Evolutionary conservation across 805 yeast genomes (phyloP), one percentile per base, ranked within the genome.

Genomic region (Hemisphaericaspora nanyangensis): DNA sequence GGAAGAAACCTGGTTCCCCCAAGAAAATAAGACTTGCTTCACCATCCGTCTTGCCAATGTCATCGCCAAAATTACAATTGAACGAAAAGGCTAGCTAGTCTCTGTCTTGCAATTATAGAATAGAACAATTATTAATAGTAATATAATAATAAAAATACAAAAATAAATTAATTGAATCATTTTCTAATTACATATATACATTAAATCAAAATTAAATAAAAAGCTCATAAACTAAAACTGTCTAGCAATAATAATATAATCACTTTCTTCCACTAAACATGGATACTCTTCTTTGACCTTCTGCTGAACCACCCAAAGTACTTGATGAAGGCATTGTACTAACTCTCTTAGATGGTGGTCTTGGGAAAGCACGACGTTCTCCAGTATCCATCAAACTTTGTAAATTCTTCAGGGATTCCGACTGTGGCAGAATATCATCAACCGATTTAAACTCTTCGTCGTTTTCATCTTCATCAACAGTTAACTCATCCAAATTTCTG

Each of bases 401-500:
- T 17, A 41, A 39, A 10, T 45, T 47, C 20, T 46, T 44, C 18
- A 39, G 41, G 4, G 43, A 37, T 13, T 51, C 33, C 8, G 46
- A 48, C 11, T 37, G 41, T 5, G 46, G 46, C 17, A 47, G 51
- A 13, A 44, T 48, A 25, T 48, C 52, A n/a, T 32, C 27, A 13
- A 19, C 17, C 12, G 13, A 29, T 20, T 20, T 12, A n/a, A 24
- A 6, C 6, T 38, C 37, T 20, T 48, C 55, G 10, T 48, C 68
- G 19, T 54, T 75, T 35, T 66, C 72, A 17, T 54, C 76, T 35
- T 67, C 73, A 39, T 69, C 79, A 31, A 74, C 61, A 11, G 70
- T 63, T 37, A 79, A 61, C 25, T 81, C 86, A 36, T 76, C 82
- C 51, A 78, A 63, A 43, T 73, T 79, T 54, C 85, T 68, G 54